Evolutionary conservation across 2,329 filamentous ascomycete species (phyloP), one percentile per base, ranked within the genome.

Genomic region (Fusarium miscanthi): DNA sequence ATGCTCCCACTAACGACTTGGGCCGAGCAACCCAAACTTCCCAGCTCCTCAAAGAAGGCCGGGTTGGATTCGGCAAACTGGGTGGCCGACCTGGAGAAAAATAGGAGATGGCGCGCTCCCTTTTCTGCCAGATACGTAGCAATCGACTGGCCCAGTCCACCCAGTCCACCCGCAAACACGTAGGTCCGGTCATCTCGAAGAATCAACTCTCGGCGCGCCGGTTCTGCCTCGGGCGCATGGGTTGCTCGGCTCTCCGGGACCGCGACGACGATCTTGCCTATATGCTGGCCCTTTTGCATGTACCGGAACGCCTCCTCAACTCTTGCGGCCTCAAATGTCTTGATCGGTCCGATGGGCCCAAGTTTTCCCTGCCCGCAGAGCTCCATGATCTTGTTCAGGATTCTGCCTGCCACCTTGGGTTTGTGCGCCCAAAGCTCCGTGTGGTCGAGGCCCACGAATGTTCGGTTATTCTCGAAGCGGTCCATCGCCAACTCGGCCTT

Each of bases 201-300:
- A 54, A 14, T 12, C 31, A 53, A 37, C 30, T 60, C 58, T 45
- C 58, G 58, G 25, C 58, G 46, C 8, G 58, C 58, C 23, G 46
- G 58, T 54, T 60, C 58, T 45, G 58, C 48, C 38, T 60, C 46
- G 30, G 40, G 40, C 25, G 23, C 23, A 54, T 38, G 19, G 23
- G 46, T 21, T 43, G 68, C 75, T 11, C 74, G 59, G 6, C 33
- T 23, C 21, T 76, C 58, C 12, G 78, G 59, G 17, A 79, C 67
- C 37, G 62, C 72, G 19, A 84, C 53, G 19, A 86, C 79, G 19
- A 86, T 82, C 56, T 76, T 76, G 40, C 84, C 85, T 41, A 85
- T 82, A 66, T 86, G 84, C 33, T 74, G 75, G 2, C 83, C 84
- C 5, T 75, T 77, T 59, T 86, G 83, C 81, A 87, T 82, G 46